Conservation (phyloP, 1,139 yeast genomes). For the Debaryomyces nepalensis region DNA sequence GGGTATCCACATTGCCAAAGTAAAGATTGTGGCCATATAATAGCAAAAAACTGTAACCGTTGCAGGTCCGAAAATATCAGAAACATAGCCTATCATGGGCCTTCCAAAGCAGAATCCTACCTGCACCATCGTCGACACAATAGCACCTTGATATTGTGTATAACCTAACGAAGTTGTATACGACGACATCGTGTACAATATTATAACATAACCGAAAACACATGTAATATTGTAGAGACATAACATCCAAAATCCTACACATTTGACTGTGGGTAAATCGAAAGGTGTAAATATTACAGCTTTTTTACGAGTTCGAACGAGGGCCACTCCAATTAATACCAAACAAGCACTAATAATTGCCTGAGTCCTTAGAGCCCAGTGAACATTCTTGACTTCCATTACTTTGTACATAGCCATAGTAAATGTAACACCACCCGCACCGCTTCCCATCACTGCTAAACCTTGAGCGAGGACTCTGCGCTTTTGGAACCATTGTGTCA, state of each 20-base stretch:
- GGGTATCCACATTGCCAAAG: constrained; percentile 44
- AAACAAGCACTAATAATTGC: constrained; percentile 39
- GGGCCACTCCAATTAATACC: constrained; percentile 34
- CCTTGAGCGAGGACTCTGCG: constrained; percentile 62
- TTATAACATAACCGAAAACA: constrained; percentile 50
- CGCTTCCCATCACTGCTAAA: constrained; percentile 62
- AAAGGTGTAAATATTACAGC: constrained; percentile 34
- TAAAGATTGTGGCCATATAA: constrained; percentile 28
- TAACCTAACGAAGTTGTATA: constrained; percentile 52
- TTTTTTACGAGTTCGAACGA: constrained; percentile 29
- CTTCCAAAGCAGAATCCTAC: constrained; percentile 47
- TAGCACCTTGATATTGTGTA: constrained; percentile 42
- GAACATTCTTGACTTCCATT: constrained; percentile 30
- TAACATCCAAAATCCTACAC: constrained; percentile 38
- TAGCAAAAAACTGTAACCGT: constrained; percentile 36
- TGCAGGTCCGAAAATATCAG: constrained; percentile 45
- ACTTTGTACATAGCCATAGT: constrained; percentile 43
- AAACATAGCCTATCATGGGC: constrained; percentile 43
- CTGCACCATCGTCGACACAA: constrained; percentile 50
- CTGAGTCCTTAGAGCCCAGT: constrained; percentile 44
- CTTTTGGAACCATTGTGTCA: constrained; percentile 59
- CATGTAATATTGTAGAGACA: constrained; percentile 42
- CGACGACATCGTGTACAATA: constrained; percentile 50
- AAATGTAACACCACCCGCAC: constrained; percentile 62
- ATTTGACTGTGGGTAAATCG: constrained; percentile 33